phyloP scores from a whole-genome alignment of 1,284 basidiomycete genomes.

The Boletus smithii region DNA sequence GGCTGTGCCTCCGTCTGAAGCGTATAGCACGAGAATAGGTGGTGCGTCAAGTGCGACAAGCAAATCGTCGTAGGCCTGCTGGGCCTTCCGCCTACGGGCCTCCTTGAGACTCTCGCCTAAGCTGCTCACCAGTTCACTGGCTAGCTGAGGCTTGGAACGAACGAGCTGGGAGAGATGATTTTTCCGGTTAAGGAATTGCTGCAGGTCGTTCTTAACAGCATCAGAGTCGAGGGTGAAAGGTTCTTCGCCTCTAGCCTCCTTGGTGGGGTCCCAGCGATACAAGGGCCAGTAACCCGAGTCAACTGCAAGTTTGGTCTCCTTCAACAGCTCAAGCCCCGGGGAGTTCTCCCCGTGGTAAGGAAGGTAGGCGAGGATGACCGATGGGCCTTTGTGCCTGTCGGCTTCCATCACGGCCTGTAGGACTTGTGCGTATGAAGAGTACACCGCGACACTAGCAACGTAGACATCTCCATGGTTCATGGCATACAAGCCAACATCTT shows the following conservation, averaged over 20 bases:
- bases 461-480: constrained; percentile 99
- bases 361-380: constrained; percentile 91
- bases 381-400: constrained; percentile 86
- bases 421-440: constrained; percentile 93
- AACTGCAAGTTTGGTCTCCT: constrained; percentile 96
- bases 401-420: constrained; percentile 92
- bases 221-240: constrained; percentile 94
- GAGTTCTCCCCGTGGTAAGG: constrained; percentile 80
- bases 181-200: constrained; percentile 92
- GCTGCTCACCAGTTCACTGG: constrained; percentile 81
- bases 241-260: constrained; percentile 71
- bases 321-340: constrained; percentile 84
- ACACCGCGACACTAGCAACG: constrained; percentile 93
- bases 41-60: constrained; percentile 87
- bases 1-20: constrained; percentile 91
- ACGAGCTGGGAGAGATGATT: constrained; percentile 94
- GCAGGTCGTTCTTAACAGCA: constrained; percentile 91
- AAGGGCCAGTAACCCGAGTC: constrained; percentile 98
- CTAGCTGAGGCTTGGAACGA: constrained; percentile 76
- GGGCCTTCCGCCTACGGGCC: constrained; percentile 80
- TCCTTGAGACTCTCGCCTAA: constrained; percentile 83
- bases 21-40: constrained; percentile 85
- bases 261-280: constrained; percentile 94
- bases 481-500: constrained; percentile 93
- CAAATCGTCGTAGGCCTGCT: constrained; percentile 84